Base-by-base conservation (phyloP, 805 yeast genomes). In the Pichia ethanolica region DNA sequence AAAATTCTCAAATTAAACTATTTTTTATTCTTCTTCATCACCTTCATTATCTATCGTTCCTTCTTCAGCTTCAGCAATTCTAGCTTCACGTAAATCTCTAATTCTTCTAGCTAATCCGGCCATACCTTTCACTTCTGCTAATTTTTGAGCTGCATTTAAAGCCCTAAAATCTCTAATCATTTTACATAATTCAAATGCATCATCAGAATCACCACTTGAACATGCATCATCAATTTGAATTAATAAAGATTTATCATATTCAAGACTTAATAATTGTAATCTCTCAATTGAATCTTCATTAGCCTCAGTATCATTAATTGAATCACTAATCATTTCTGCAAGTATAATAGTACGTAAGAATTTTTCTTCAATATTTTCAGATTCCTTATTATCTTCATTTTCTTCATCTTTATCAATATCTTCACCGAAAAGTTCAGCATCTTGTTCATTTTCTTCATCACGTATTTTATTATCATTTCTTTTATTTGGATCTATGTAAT, bases 61-160 rank as follows among this genome's bases (percentile, higher is more conserved):
- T n/a, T 35, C 45, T 8, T 30, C 41, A 13, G 43, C 44, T 35
- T 37, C 34, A n/a, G 34, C 44, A 34, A 73, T 68, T 56, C 74
- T 65, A 44, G 70, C 70, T 54, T 82, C 86, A 51, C 83, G 68
- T 37, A 79, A 57, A 50, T 76, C 72, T 50, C 73, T 74, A 37
- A 84, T 76, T 60, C 74, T 74, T 51, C 74, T 78, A 0, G 79
- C 81, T 51, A 86, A 62, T 1, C 68, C 60, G 13, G 70, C 67
- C 60, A 81, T 63, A 34, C 79, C 83, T 48, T 80, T 74, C 52
- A 96, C 75, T 59, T 86, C 86, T 0, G 96, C 89, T 48, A 91
- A 86, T 66, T 85, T 85, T 12, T 79, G 71, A 1, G 97, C 96
- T 0, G 97, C 97, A 48, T 74, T 75, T 53, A 90, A 69, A 3